phyloP scores from a whole-genome alignment of 1,139 yeast genomes.

The Petasospora fabianii region DNA sequence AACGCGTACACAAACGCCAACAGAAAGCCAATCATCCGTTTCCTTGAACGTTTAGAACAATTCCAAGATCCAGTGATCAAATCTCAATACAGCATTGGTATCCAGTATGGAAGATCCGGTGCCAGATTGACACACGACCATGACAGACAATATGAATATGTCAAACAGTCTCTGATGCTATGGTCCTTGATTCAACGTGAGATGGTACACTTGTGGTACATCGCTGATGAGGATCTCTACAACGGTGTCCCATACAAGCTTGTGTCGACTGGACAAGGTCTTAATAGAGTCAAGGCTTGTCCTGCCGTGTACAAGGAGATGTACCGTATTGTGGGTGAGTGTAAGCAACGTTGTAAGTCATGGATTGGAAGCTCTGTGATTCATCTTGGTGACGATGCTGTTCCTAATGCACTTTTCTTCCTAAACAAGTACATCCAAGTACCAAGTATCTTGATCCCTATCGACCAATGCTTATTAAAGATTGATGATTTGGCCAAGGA shows the following conservation, averaged over 20 bases:
- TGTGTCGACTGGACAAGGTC: slow-evolving; percentile 74
- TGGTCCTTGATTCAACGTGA: slow-evolving; percentile 75
- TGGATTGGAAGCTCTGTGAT: slow-evolving; percentile 80
- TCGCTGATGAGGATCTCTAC: slow-evolving; percentile 66
- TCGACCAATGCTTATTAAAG: slow-evolving; percentile 50
- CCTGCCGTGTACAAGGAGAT: slow-evolving; percentile 63
- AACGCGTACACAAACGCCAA: slow-evolving; percentile 67
- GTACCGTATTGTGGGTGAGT: slow-evolving; percentile 59
- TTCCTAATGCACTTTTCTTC: slow-evolving; percentile 72
- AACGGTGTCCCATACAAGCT: slow-evolving; percentile 48
- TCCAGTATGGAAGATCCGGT: slow-evolving; percentile 59
- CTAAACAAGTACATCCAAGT: slow-evolving; percentile 73
- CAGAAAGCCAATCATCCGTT: slow-evolving; percentile 57
- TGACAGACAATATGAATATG: slow-evolving; percentile 64
- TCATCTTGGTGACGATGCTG: slow-evolving; percentile 75
- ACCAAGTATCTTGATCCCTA: slow-evolving; percentile 67
- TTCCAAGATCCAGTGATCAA: slow-evolving; percentile 43
- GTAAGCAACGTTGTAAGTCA: slow-evolving; percentile 54
- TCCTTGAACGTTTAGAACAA: slow-evolving; percentile 49
- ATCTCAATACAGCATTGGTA: slow-evolving; percentile 48
- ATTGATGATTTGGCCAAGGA: slow-evolving; percentile 51
- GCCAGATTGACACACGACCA: slow-evolving; percentile 69
- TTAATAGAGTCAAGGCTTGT: slow-evolving; percentile 67
- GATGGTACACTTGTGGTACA: slow-evolving; percentile 67
- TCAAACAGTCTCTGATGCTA: slow-evolving; percentile 61